phyloP scores from a whole-genome alignment of 345 rosid species.

The Xanthoceras sorbifolium region DNA sequence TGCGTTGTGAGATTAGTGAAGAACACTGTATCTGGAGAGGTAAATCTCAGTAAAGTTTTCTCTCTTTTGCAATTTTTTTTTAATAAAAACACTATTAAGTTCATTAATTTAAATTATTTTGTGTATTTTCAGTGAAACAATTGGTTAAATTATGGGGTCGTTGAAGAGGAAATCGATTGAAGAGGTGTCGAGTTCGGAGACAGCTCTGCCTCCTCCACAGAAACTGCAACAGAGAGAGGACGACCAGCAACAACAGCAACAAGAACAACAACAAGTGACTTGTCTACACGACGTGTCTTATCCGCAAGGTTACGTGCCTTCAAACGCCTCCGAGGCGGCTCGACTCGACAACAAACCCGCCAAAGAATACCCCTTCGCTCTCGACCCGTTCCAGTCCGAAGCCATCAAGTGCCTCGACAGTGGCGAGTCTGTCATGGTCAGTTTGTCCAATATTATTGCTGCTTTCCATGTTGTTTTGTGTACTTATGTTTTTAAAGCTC shows the following conservation, averaged over 20 bases:
- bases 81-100: too few species aligned
- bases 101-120: too few species aligned
- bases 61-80: too few species aligned
- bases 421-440: conserved; percentile 92
- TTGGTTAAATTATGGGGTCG: neutral
- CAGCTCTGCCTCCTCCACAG: conserved; percentile 2
- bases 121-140: neutral
- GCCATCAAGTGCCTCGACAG: conserved; percentile 87
- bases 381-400: conserved; percentile 94
- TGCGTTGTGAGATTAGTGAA: too few species aligned
- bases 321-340: neutral
- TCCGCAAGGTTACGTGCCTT: conserved; percentile 12
- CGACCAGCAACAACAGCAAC: neutral
- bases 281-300: conserved; percentile 22
- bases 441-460: neutral
- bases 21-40: neutral
- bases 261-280: neutral
- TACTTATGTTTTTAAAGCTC: neutral
- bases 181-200: neutral
- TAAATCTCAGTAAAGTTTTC: neutral
- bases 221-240: neutral
- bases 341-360: conserved; percentile 54
- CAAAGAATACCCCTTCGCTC: conserved; percentile 87
- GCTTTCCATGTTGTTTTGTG: neutral
- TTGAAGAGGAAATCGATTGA: conserved; percentile 17